These are phyloP conservation scores for Guadua angustifolia DNA, from an alignment of 176 grass and related monocot species.

Conservation along the genomic window DNA sequence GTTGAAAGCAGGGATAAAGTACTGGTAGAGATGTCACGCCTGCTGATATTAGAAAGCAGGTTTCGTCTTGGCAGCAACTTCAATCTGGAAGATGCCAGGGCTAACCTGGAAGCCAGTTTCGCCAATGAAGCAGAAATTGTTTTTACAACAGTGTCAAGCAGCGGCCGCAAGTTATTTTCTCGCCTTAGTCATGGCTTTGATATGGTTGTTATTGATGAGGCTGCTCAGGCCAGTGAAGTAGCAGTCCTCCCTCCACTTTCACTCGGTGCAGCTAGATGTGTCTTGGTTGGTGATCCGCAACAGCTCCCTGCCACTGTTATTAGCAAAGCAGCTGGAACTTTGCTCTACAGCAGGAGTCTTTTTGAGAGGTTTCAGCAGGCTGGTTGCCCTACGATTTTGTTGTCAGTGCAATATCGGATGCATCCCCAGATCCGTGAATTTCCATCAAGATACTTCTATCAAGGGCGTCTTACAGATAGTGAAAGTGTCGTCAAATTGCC, in stretches of 20 bases:
- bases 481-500: conserved; percentile 75
- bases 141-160: conserved; percentile 98
- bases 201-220: conserved; percentile 99
- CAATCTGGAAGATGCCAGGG: conserved; percentile 94
- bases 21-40: conserved; percentile 93
- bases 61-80: conserved; percentile 84
- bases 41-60: conserved; percentile 83
- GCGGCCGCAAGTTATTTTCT: conserved; percentile 94
- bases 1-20: conserved; percentile 95
- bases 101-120: conserved; percentile 94
- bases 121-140: conserved; percentile 99
- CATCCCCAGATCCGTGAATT: conserved; percentile 99
- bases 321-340: conserved; percentile 97
- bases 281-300: conserved; percentile 96
- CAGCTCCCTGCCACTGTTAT: conserved; percentile 99
- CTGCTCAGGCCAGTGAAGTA: conserved; percentile 98
- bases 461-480: conserved; percentile 89
- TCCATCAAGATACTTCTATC: conserved; percentile 97
- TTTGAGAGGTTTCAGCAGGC: conserved; percentile 98
- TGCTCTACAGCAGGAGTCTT: conserved; percentile 96
- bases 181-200: conserved; percentile 96
- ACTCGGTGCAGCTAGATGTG: conserved; percentile 95
- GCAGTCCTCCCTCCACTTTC: conserved; percentile 85
- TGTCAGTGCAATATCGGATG: conserved; percentile 98
- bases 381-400: conserved; percentile 91